Conservation (phyloP, 2,329 filamentous ascomycete genomes). For the Xylariaceae sp. region DNA sequence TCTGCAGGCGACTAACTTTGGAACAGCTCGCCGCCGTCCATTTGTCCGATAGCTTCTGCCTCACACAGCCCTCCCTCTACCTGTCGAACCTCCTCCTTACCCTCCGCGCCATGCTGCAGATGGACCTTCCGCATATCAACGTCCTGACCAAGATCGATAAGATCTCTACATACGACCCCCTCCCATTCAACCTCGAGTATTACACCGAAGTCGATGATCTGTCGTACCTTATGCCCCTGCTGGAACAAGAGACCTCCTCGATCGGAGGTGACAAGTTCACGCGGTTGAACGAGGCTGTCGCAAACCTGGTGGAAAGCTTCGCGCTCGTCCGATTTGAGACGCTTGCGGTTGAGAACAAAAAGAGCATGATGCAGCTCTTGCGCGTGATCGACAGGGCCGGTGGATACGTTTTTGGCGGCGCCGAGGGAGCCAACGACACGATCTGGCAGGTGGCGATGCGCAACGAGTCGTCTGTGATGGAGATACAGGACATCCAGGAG, state of each 20-base stretch:
- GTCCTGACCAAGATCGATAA: conserved; percentile 98
- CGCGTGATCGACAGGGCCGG: conserved; percentile 86
- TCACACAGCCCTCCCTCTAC: conserved; percentile 90
- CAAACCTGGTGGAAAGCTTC: conserved; percentile 83
- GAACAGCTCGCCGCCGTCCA: conserved; percentile 83
- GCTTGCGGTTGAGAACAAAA: conserved; percentile 91
- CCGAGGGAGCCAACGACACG: conserved; percentile 88
- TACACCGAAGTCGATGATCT: conserved; percentile 97
- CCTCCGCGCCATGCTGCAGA: conserved; percentile 93
- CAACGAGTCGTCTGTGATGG: conserved; percentile 66
- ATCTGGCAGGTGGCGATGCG: conserved; percentile 97
- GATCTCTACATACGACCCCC: conserved; percentile 71
- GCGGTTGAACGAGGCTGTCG: conserved; percentile 78
- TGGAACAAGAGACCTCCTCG: conserved; percentile 71
- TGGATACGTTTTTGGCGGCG: conserved; percentile 86
- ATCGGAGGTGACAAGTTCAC: conserved; percentile 71
- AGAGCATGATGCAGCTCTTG: conserved; percentile 89
- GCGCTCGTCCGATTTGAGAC: conserved; percentile 89
- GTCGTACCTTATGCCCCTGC: conserved; percentile 71
- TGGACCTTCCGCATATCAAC: conserved; percentile 94
- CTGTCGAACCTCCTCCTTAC: conserved; percentile 90
- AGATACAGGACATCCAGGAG: conserved; percentile 87
- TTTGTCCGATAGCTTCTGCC: conserved; percentile 87
- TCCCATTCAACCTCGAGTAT: conserved; percentile 93
- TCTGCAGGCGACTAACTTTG: conserved; percentile 27